Evolutionary conservation across 805 yeast species (phyloP).

Genomic region (Cyberlindnera mrakii): DNA sequence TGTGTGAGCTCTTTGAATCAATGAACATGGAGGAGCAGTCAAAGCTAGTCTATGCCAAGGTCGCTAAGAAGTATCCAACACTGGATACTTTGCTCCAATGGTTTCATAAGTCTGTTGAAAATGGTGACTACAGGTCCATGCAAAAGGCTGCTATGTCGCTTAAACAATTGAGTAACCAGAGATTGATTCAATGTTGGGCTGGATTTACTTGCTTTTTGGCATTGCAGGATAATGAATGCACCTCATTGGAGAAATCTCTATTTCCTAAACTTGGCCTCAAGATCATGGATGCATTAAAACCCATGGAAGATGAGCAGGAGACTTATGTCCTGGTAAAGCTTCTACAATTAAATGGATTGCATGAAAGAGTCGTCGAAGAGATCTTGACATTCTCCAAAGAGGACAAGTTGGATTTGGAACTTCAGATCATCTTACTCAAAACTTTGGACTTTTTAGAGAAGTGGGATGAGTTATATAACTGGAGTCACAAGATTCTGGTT

Average conservation of each 20-base stretch:
- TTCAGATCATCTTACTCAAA: slow-evolving; percentile 49
- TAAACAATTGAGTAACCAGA: slow-evolving; percentile 30
- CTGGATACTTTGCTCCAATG: slow-evolving; percentile 44
- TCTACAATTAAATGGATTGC: slow-evolving; percentile 29
- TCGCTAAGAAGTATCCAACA: slow-evolving; percentile 51
- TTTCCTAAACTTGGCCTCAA: slow-evolving; percentile 58
- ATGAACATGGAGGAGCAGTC: slow-evolving; percentile 36
- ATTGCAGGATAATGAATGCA: slow-evolving; percentile 26
- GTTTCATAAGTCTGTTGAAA: slow-evolving; percentile 48
- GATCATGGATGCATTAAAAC: slow-evolving; percentile 44
- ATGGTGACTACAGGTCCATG: slow-evolving; percentile 42
- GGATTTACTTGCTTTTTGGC: slow-evolving; percentile 47
- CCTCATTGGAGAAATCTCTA: slow-evolving; percentile 41
- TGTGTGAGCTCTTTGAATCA: slow-evolving; percentile 39
- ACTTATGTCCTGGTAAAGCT: slow-evolving; percentile 52
- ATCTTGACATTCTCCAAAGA: slow-evolving; percentile 27
- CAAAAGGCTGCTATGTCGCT: slow-evolving; percentile 48
- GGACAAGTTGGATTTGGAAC: slow-evolving; percentile 49
- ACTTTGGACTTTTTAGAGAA: slow-evolving; percentile 35
- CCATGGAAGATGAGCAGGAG: slow-evolving; percentile 59
- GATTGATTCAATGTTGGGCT: slow-evolving; percentile 44
- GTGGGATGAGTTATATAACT: slow-evolving; percentile 38
- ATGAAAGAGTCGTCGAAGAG: slow-evolving; percentile 25
- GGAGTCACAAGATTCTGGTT: slow-evolving; percentile 37
- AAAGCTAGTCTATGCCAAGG: slow-evolving; percentile 47